Percentiles rank a stretch among this genome's conserved stretches.
Evolutionary conservation across 768 basidiomycete species (phyloP).

Genomic region (Rhizopogon sp.): DNA sequence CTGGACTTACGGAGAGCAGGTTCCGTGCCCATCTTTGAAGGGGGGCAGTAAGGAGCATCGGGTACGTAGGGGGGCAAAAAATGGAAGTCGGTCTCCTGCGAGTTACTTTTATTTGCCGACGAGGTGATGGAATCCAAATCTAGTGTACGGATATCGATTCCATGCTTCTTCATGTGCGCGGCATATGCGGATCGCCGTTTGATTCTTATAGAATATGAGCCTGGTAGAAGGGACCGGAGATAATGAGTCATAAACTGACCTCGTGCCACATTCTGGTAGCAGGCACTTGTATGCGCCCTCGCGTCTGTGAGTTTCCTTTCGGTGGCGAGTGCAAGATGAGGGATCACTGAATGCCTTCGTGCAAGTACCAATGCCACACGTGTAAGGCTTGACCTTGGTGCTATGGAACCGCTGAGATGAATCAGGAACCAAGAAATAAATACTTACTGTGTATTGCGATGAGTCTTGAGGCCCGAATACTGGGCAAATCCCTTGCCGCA

Average conservation of each 20-base stretch:
- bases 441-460: constrained; percentile 62
- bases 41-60: neutral
- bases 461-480: constrained; percentile 55
- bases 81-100: constrained; percentile 11
- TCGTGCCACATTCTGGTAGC: constrained; percentile 39
- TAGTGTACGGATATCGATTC: constrained; percentile 19
- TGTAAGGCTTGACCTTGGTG: constrained; percentile 45
- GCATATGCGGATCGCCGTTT: constrained; percentile 59
- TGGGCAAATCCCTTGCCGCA: constrained; percentile 60
- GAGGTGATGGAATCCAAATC: constrained; percentile 21
- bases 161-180: constrained; percentile 50
- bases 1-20: neutral
- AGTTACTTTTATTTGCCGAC: neutral
- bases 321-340: constrained; percentile 63
- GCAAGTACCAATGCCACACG: constrained; percentile 46
- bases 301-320: constrained; percentile 50
- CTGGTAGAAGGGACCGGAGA: neutral
- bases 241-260: constrained; percentile 25
- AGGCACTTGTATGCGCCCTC: constrained; percentile 43
- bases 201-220: constrained; percentile 37
- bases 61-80: constrained; percentile 2
- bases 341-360: constrained; percentile 57
- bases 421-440: neutral
- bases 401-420: constrained; percentile 27
- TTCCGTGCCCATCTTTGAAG: neutral